phyloP scores from a whole-genome alignment of 192 early-diverging fungal genomes.

The Podila minutissima region DNA sequence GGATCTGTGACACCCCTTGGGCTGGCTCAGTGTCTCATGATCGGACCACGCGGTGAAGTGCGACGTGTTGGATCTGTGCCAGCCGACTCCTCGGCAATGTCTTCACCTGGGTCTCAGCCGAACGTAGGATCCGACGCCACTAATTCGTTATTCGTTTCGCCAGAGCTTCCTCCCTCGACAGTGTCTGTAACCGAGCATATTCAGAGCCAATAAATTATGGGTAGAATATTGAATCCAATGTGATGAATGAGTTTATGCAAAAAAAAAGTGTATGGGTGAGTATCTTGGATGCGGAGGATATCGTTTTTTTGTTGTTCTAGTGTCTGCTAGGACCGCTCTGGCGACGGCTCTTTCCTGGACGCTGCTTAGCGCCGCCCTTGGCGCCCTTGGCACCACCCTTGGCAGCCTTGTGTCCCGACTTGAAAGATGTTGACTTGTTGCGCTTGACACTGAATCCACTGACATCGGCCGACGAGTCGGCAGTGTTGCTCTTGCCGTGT shows the following conservation, averaged over 20 bases:
- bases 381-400: conserved; percentile 23
- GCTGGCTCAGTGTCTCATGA: conserved; percentile 59
- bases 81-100: neutral
- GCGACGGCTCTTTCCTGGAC: conserved; percentile 55
- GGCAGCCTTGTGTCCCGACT: conserved; percentile 21
- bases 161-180: neutral
- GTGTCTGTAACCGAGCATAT: too few species aligned
- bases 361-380: conserved; percentile 30
- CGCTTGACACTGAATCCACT: conserved; percentile 66
- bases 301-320: conserved; percentile 6
- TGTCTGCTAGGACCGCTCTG: conserved; percentile 40
- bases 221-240: too few species aligned
- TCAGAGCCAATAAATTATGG: too few species aligned
- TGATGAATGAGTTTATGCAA: too few species aligned
- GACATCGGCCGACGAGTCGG: conserved; percentile 79
- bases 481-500: conserved; percentile 79
- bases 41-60: conserved; percentile 65
- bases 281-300: too few species aligned
- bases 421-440: conserved; percentile 50
- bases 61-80: conserved; percentile 25
- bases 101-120: neutral
- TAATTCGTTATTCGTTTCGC: conserved; percentile 12
- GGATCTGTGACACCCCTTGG: conserved; percentile 16
- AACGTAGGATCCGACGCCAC: neutral
- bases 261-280: too few species aligned